Percentiles rank a stretch among this genome's conserved stretches.
Evolutionary conservation across 768 basidiomycete genomes (phyloP).

Genomic region (Austroboletus eburneus): DNA sequence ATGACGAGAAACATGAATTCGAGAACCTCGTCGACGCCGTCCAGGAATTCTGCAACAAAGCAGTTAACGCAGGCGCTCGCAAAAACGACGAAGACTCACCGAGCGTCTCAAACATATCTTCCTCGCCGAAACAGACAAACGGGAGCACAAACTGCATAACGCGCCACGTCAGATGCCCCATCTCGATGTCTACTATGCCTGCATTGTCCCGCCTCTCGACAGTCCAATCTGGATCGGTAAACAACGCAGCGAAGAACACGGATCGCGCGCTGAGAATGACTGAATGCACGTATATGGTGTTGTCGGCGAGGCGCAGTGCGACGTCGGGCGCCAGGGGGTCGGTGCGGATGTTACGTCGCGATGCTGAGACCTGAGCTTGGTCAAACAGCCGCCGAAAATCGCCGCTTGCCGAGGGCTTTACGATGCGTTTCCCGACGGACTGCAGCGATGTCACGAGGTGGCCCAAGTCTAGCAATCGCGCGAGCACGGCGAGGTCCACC

Average conservation of each 20-base stretch:
- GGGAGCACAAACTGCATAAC: slow-evolving; percentile 72
- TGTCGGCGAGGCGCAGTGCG: slow-evolving; percentile 64
- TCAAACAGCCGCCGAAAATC: slow-evolving; percentile 53
- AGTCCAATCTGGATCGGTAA: slow-evolving; percentile 83
- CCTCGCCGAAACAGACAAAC: slow-evolving; percentile 72
- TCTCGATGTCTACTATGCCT: slow-evolving; percentile 58
- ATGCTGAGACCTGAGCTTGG: slow-evolving; percentile 11
- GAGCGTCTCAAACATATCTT: slow-evolving; percentile 67
- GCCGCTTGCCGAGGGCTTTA: slow-evolving; percentile 42
- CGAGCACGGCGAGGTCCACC: slow-evolving; percentile 56
- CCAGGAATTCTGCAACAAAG: slow-evolving; percentile 49
- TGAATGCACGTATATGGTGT: slow-evolving; percentile 64
- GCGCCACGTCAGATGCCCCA: slow-evolving; percentile 70
- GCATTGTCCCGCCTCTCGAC: slow-evolving; percentile 47
- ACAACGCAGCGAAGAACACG: slow-evolving; percentile 79
- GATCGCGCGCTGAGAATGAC: slow-evolving; percentile 77
- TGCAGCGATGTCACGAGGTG: slow-evolving; percentile 52
- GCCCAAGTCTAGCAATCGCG: slow-evolving; percentile 55
- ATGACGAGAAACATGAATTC: slow-evolving; percentile 87
- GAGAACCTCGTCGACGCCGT: slow-evolving; percentile 68
- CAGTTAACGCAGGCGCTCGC: slow-evolving; percentile 2
- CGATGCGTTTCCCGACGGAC: slow-evolving; percentile 54
- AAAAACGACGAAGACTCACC: slow-evolving; percentile 39
- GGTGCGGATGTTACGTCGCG: slow-evolving; percentile 4
- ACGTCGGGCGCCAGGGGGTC: slow-evolving; percentile 57